Percentiles rank a stretch among this genome's conserved stretches.
Evolutionary conservation across 2,329 filamentous ascomycete genomes (phyloP).

Genomic region (Aspergillus nomiae): DNA sequence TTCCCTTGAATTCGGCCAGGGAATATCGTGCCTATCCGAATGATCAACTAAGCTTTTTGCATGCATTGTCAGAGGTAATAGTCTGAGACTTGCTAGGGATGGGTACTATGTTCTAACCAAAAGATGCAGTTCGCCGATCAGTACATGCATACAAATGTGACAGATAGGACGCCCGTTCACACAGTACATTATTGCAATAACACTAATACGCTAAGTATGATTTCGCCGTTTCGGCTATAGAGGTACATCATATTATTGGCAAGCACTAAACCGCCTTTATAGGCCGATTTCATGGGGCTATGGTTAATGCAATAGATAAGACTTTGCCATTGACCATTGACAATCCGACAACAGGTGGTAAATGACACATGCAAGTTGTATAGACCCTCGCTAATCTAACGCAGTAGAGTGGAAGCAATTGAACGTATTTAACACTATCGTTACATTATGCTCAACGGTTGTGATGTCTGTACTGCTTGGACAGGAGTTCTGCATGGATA

Average conservation of each 20-base stretch:
- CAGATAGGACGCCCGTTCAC: neutral
- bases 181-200: neutral
- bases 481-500: neutral
- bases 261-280: neutral
- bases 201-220: neutral
- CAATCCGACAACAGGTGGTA: neutral
- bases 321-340: neutral
- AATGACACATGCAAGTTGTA: neutral
- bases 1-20: neutral
- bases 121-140: neutral
- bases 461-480: neutral
- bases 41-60: neutral
- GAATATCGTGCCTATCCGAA: neutral
- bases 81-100: no score
- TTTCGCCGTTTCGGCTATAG: no score
- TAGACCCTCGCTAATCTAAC: neutral
- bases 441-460: neutral
- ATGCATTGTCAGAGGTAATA: neutral
- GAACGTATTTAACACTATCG: neutral
- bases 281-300: neutral
- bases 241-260: no score
- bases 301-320: neutral
- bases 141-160: neutral
- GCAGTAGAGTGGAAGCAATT: neutral
- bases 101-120: neutral